Base-by-base conservation (phyloP, 179 eudicot genomes). In the Drosera spatulata region DNA sequence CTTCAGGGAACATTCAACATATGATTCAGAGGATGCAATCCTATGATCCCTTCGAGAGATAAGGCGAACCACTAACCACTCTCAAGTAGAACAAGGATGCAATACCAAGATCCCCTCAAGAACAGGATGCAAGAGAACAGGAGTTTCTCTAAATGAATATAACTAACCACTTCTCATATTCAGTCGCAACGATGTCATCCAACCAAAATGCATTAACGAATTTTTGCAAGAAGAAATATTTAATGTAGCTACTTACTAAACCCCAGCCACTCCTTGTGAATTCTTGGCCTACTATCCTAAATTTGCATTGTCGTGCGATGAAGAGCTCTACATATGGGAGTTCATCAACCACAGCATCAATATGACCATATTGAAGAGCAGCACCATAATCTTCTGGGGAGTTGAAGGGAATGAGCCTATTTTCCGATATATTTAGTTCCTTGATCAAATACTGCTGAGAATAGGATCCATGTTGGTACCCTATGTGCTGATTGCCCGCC, bases 261-360 rank as follows among this genome's bases (percentile, higher is more conserved):
- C 85, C 85, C 85, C 83, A 81, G 40, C 82, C 85, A 59, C 40
- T 78, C 56, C 54, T 81, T 38, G 83, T 81, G 79, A 81, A 81
- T 65, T 81, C 77, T 57, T 53, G 68, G 47, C 85, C 85, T 0
- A 75, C 80, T 8, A 81, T 73, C 44, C 74, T 81, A 67, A 73
- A 81, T 39, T 78, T 71, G 7, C 85, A 81, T n/a, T 65, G 79
- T 1, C 73, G 62, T 6, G 82, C 66, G 43, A 78, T 72, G 58
- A 81, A 81, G 56, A 81, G 74, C 15, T 81, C 82, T 3, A 70
- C 6, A 52, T 81, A 81, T n/a, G 85, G 69, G 33, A 78, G 65
- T 66, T 81, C 80, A 58, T 81, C 85, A 2, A 81, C 72, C 47
- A 78, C 58, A 3, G 85, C 85, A 59, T 71, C 79, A 40, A 81